A percentile compares a stretch with the other conserved stretches of the same genome.
These are phyloP conservation scores for Paraphoma sp. DNA, from an alignment of 2,329 filamentous ascomycete species.

Conservation along the genomic window DNA sequence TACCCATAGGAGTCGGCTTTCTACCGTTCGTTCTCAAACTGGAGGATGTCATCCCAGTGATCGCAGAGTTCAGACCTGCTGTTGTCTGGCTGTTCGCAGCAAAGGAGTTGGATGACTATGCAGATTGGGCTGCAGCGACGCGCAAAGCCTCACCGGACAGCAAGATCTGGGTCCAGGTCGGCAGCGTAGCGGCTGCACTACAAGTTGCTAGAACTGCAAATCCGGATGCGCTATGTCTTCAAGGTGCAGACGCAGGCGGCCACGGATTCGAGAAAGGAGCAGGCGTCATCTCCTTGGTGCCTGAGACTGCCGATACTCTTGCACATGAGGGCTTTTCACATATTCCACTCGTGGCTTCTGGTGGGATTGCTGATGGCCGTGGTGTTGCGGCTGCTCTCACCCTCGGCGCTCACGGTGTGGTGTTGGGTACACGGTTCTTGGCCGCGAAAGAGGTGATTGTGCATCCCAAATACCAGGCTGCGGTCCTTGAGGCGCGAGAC, in stretches of 20 bases:
- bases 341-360: constrained; percentile 60
- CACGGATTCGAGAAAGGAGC: constrained; percentile 65
- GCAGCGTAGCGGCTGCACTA: constrained; percentile 63
- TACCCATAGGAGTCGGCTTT: constrained; percentile 68
- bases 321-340: constrained; percentile 28
- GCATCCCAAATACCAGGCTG: constrained; percentile 53
- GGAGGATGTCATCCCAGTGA: constrained; percentile 57
- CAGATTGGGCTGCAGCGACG: constrained; percentile 43
- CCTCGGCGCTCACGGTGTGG: constrained; percentile 61
- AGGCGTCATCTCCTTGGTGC: constrained; percentile 64
- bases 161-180: constrained; percentile 67
- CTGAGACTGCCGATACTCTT: constrained; percentile 62
- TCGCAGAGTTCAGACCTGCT: constrained; percentile 61
- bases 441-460: constrained; percentile 57
- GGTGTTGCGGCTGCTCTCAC: constrained; percentile 65
- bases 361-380: constrained; percentile 66
- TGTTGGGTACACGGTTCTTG: constrained; percentile 71
- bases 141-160: constrained; percentile 43
- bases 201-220: constrained; percentile 56
- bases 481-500: constrained; percentile 55
- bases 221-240: constrained; percentile 67
- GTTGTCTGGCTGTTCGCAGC: constrained; percentile 74
- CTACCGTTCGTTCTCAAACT: constrained; percentile 58
- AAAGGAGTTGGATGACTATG: constrained; percentile 47
- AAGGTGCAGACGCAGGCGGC: constrained; percentile 70